phyloP scores from a whole-genome alignment of 306 rosid species.

The Potentilla sterilis region DNA sequence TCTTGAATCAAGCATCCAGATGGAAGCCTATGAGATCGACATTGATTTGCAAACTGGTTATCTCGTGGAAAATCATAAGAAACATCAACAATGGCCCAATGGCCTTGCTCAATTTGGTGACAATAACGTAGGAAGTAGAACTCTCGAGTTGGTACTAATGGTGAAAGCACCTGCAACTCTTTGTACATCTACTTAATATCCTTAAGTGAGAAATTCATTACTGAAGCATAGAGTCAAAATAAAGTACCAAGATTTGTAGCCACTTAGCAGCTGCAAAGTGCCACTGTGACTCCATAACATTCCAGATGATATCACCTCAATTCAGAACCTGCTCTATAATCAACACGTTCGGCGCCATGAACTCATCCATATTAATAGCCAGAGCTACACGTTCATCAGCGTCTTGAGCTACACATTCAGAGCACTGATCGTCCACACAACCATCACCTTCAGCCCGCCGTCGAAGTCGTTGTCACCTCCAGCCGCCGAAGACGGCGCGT shows the following conservation, averaged over 20 bases:
- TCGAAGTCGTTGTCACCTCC: too few species aligned
- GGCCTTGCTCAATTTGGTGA: conserved; percentile 83
- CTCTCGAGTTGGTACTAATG: conserved; percentile 74
- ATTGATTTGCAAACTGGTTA: conserved; percentile 56
- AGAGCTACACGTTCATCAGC: too few species aligned
- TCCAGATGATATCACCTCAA: conserved; percentile 78
- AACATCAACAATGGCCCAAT: conserved; percentile 80
- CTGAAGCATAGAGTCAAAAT: background rate
- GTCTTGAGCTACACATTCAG: too few species aligned
- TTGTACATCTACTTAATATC: conserved; percentile 62
- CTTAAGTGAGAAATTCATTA: conserved; percentile 5
- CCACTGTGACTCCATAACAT: conserved; percentile 68
- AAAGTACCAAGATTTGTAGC: conserved; percentile 1
- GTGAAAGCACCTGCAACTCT: conserved; percentile 81
- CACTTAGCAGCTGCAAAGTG: conserved; percentile 69
- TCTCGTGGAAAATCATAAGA: conserved; percentile 75
- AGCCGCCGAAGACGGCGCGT: too few species aligned
- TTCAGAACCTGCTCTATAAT: too few species aligned
- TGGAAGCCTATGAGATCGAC: conserved; percentile 63
- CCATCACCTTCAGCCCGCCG: too few species aligned
- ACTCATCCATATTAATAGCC: too few species aligned
- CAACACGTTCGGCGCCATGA: too few species aligned
- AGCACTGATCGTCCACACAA: too few species aligned
- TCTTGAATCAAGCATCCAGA: conserved; percentile 91
- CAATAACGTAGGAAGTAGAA: conserved; percentile 79